Percentiles rank a stretch among this genome's conserved stretches.
Evolutionary conservation across 257 asterid species (phyloP).

Genomic region (Solanum clarkiae): DNA sequence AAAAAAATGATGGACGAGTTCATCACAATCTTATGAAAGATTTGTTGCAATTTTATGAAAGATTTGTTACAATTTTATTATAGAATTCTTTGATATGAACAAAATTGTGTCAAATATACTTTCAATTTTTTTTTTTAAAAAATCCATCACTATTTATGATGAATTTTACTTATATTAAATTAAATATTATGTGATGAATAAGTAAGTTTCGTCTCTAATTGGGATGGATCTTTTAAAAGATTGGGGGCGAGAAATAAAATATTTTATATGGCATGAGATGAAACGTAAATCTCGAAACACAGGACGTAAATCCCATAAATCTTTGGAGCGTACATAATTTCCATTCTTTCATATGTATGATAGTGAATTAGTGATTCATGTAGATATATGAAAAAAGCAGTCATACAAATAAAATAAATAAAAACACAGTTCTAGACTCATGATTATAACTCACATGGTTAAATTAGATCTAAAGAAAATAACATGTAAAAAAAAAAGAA

Average conservation of each 20-base stretch:
- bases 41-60: background rate
- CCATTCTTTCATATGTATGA: background rate
- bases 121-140: too few species aligned
- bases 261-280: too few species aligned
- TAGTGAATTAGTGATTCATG: background rate
- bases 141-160: too few species aligned
- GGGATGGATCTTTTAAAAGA: too few species aligned
- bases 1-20: background rate
- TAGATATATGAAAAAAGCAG: background rate
- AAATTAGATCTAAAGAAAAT: background rate
- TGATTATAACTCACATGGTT: background rate
- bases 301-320: too few species aligned
- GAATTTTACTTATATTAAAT: too few species aligned
- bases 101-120: background rate
- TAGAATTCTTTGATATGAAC: background rate
- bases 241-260: fast-evolving
- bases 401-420: background rate
- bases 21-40: background rate
- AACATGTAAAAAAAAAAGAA: background rate
- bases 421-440: background rate
- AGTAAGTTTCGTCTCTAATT: too few species aligned
- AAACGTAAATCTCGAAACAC: too few species aligned
- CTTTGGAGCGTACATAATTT: background rate
- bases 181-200: too few species aligned
- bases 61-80: background rate